Conservation (phyloP, 768 basidiomycete genomes). For the Lactarius quietus region DNA sequence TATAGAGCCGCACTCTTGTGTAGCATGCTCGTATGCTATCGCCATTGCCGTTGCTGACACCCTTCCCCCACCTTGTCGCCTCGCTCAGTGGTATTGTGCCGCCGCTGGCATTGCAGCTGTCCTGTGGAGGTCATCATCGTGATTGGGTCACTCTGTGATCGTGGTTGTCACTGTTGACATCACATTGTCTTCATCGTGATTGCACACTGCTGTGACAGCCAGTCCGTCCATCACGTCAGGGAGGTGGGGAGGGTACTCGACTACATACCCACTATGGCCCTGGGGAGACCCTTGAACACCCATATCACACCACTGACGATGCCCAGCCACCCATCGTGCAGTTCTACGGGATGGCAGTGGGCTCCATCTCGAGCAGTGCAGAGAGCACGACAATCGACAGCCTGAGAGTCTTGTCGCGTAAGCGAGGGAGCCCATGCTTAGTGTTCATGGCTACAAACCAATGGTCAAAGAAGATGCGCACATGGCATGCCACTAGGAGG, state of each 20-base stretch:
- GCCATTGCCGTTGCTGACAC: no score
- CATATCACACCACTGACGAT: conserved; percentile 68
- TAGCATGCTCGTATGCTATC: no score
- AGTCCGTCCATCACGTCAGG: background rate
- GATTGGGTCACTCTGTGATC: no score
- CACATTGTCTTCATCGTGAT: no score
- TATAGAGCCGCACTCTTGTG: no score
- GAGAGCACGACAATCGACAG: conserved; percentile 73
- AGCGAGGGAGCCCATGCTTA: conserved; percentile 62
- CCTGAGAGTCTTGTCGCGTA: conserved; percentile 93
- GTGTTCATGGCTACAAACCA: conserved; percentile 77
- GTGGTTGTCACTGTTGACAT: no score
- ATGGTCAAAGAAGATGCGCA: conserved; percentile 74
- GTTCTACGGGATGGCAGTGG: conserved; percentile 50
- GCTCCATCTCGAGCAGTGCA: conserved; percentile 69
- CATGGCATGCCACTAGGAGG: conserved; percentile 54
- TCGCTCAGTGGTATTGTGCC: no score
- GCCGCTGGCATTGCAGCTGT: no score
- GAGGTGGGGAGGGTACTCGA: no score
- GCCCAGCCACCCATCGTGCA: conserved; percentile 71
- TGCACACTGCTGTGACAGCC: conserved; percentile 42
- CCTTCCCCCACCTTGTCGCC: no score
- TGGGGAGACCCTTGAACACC: conserved; percentile 75
- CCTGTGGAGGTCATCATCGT: no score
- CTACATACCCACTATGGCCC: conserved; percentile 62